Base-by-base conservation (phyloP, 768 basidiomycete species). In the Neoboletus magnificus region DNA sequence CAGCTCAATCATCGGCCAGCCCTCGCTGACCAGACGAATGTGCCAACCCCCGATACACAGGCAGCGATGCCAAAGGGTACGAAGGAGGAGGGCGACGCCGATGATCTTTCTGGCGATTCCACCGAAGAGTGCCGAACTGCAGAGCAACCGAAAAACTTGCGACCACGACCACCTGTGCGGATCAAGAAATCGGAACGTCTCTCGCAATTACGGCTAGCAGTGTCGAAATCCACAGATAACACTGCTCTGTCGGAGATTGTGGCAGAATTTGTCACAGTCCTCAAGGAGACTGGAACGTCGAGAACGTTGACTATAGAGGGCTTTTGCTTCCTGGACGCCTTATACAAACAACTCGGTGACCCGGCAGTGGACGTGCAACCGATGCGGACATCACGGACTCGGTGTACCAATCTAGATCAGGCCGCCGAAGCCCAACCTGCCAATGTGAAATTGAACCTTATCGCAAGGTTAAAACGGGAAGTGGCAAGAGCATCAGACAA, bases 281-380 rank as follows among this genome's bases (percentile, higher is more conserved):
- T 90, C 67, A 72, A 61, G 48, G 79, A 85, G 67, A 79, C 79
- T 53, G 86, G 84, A 64, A 83, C 79, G 43, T 89, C 87, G 55
- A 79, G 78, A 61, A 81, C 80, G 47, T 64, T 87, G 62, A 90
- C 84, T 35, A 85, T 81, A 68, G 86, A 90, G 58, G 89, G 82
- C 7, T 87, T 85, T 62, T 70, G 75, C 23, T 87, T 91, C 70
- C 71, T 91, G 51, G 87, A 89, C 60, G 78, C 81, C 29, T 66
- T 91, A 59, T 77, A 81, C 70, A 87, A 86, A 67, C 87, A 87
- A 63, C 77, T 91, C 42, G 81, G 79, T 36, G 84, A 88, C 66
- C 85, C 88, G 33, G 82, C 83, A 20, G 80, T 82, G 37, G 82
- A 80, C 60, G 70, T 77, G 30, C 65, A 69, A 40, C 86, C 86